Base-by-base conservation (phyloP, 163 green algal species). In the Trebouxiophyceae sp. region DNA sequence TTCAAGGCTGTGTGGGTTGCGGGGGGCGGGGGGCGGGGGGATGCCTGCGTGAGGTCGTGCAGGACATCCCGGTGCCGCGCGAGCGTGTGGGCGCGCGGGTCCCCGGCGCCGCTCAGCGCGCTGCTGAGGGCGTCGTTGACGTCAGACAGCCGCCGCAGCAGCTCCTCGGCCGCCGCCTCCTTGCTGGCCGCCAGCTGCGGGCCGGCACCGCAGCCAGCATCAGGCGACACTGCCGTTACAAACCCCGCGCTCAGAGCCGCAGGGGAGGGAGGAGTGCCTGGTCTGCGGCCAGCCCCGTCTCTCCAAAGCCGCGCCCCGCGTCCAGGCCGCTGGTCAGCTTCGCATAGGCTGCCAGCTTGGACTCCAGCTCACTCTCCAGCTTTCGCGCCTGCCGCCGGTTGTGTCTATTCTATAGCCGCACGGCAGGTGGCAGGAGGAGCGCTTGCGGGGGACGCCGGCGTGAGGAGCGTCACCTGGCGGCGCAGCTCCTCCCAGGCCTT, bases 31-130 rank as follows among this genome's bases (percentile, higher is more conserved):
- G 16, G 54, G 54, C 6, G 54, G 12, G 54, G 54, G 54, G 54
- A 26, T 50, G 16, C 39, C 39, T 50, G 39, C 12, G 39, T 50
- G 39, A 50, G 39, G 39, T 50, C 39, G 16, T 50, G 8, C 12
- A 97, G 75, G 33, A 98, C 96, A 75, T 97, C 92, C 6, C 85
- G 76, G 76, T 98, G 92, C 34, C 92, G 75, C 1, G 87, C 86
- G 7, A 98, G 73, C 16, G 84, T 95, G 76, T 97, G 92, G 3
- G 75, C 74, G 0, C 89, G 81, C 1, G 87, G 65, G 69, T 95
- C 90, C 6, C 39, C 69, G 1, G 60, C 74, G 24, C 78, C 87
- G 23, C 34, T 60, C 16, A 78, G 58, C 26, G 63, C 28, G 33
- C 56, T 62, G 54, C 62, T 69, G 85, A 98, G 93, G 29, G 81